A percentile compares a stretch with the other conserved stretches of the same genome.
phyloP scores from a whole-genome alignment of 2,329 filamentous ascomycete species.

The Onygena corvina region DNA sequence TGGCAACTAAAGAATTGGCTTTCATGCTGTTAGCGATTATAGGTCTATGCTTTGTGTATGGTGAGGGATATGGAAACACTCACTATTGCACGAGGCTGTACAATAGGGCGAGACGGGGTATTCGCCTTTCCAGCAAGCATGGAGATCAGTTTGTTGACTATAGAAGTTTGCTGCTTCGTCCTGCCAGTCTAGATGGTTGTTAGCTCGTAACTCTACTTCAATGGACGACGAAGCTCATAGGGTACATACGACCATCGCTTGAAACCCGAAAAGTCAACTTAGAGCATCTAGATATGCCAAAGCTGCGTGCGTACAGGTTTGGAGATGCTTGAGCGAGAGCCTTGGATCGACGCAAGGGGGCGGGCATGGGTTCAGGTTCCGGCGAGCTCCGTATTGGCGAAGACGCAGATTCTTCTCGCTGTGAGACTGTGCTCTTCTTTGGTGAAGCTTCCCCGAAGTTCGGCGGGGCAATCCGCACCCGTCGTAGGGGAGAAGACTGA shows the following conservation, averaged over 20 bases:
- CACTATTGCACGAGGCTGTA: constrained; percentile 53
- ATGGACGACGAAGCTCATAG: background rate
- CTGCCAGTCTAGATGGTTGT: constrained; percentile 40
- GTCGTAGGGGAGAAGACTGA: constrained; percentile 39
- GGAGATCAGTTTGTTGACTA: constrained; percentile 43
- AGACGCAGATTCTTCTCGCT: constrained; percentile 3
- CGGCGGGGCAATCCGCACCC: constrained; percentile 27
- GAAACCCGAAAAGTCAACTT: constrained; percentile 27
- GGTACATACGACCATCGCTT: constrained; percentile 28
- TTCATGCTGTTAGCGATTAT: constrained; percentile 15
- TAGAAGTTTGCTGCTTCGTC: constrained; percentile 50
- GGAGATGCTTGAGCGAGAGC: constrained; percentile 27
- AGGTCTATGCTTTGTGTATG: constrained; percentile 2
- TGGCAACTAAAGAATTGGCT: constrained; percentile 55
- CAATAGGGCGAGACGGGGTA: constrained; percentile 51
- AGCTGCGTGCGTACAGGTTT: constrained; percentile 29
- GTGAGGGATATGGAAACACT: constrained; percentile 18
- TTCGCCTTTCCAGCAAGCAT: constrained; percentile 36
- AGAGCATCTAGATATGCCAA: constrained; percentile 23
- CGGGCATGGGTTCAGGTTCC: constrained; percentile 16
- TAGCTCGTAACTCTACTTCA: constrained; percentile 9
- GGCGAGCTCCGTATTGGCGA: background rate
- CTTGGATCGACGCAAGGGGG: constrained; percentile 28
- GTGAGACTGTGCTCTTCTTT: background rate
- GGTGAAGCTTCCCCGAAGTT: constrained; percentile 21